Conservation (phyloP, 345 rosid species). For the Tarenaya hassleriana region DNA sequence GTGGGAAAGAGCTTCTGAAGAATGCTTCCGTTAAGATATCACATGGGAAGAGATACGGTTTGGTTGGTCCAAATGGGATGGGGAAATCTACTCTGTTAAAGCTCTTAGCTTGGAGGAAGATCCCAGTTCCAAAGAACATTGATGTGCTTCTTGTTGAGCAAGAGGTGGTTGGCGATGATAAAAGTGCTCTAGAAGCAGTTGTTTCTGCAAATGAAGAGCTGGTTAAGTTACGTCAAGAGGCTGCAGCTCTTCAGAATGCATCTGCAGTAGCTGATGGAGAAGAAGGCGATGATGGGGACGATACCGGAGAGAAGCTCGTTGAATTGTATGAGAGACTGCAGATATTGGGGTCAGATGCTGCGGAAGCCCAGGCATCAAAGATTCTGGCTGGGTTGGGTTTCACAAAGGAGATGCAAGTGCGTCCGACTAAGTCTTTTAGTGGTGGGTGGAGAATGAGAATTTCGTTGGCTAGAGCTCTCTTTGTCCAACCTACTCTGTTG, state of each 20-base stretch:
- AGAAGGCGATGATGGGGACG: constrained; percentile 38
- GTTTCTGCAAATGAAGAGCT: constrained; percentile 88
- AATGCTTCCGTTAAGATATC: constrained; percentile 83
- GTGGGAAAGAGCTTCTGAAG: constrained; percentile 89
- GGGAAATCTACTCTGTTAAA: constrained; percentile 92
- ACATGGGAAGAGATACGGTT: constrained; percentile 92
- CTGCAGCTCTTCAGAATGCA: constrained; percentile 43
- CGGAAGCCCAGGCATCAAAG: constrained; percentile 90
- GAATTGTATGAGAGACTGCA: constrained; percentile 81
- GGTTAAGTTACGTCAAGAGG: constrained; percentile 61
- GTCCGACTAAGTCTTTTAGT: constrained; percentile 75
- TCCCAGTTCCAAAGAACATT: constrained; percentile 90
- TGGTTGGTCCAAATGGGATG: constrained; percentile 94
- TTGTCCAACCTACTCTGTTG: constrained; percentile 87
- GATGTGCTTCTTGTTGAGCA: constrained; percentile 94
- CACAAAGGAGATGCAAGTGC: constrained; percentile 81
- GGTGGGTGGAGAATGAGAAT: constrained; percentile 99
- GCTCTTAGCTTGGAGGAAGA: constrained; percentile 97
- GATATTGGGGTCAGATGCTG: constrained; percentile 87
- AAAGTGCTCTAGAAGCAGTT: constrained; percentile 78
- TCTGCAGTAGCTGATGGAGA: constrained; percentile 33
- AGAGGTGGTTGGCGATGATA: constrained; percentile 90
- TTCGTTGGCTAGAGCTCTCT: constrained; percentile 90
- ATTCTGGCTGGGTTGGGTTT: constrained; percentile 96
- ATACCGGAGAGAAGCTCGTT: constrained; percentile 75